phyloP scores from a whole-genome alignment of 345 rosid genomes.

The Excoecaria cochinchinensis region DNA sequence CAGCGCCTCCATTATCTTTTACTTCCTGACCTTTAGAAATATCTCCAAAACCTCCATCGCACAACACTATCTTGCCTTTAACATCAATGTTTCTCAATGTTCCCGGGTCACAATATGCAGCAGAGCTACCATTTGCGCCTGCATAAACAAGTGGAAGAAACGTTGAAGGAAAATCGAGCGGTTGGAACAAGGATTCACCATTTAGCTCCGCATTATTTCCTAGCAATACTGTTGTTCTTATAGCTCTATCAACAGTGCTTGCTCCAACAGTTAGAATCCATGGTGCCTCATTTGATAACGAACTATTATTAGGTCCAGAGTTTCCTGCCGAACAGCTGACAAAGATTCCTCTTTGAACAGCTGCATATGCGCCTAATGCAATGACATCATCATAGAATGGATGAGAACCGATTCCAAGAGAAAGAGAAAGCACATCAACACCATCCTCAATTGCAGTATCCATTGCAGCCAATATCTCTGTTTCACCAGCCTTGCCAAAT shows the following conservation, averaged over 20 bases:
- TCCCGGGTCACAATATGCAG: too few species aligned
- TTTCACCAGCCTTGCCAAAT: conserved; percentile 35
- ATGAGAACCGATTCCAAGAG: conserved; percentile 36
- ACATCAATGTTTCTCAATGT: not conserved
- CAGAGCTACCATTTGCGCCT: too few species aligned
- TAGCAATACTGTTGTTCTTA: conserved; percentile 29
- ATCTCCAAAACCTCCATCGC: not conserved
- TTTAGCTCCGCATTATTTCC: conserved; percentile 22
- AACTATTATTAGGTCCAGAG: too few species aligned
- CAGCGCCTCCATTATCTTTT: conserved; percentile 19
- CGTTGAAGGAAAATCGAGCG: too few species aligned
- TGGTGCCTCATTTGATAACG: too few species aligned
- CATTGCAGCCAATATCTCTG: conserved; percentile 57
- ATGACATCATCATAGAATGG: conserved; percentile 29
- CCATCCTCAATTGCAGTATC: conserved; percentile 64
- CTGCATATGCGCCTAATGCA: too few species aligned
- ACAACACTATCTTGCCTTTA: conserved; percentile 10
- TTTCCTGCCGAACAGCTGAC: too few species aligned
- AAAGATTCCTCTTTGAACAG: too few species aligned
- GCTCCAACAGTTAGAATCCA: too few species aligned
- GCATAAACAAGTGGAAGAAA: too few species aligned
- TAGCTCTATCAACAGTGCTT: not conserved
- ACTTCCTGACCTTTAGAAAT: conserved; percentile 16
- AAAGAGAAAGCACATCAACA: conserved; percentile 57
- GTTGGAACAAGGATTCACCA: too few species aligned